A percentile compares a stretch with the other conserved stretches of the same genome.
Evolutionary conservation across 164 flowering plant genomes (phyloP).

Genomic region (Piper betle): DNA sequence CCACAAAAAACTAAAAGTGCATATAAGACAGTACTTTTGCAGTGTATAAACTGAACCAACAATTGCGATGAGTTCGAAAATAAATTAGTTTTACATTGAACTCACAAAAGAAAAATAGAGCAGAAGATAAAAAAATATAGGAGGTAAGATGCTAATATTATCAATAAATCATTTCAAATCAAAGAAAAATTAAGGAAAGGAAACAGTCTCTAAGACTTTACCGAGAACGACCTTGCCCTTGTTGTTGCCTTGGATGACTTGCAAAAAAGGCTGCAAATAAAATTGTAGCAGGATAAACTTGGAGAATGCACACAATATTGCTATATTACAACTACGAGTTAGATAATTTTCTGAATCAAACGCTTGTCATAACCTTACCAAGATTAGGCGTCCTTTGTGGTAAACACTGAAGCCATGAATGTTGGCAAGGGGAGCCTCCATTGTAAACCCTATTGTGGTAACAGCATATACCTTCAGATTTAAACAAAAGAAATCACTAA

Average conservation of each 20-base stretch:
- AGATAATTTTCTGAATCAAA: neutral
- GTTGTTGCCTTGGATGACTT: constrained; percentile 33
- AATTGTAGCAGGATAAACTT: neutral
- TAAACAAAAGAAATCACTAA: constrained; percentile 6
- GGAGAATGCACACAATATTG: neutral
- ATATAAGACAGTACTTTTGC: neutral
- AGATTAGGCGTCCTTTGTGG: constrained; percentile 85
- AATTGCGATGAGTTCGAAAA: no score
- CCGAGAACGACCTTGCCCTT: constrained; percentile 91
- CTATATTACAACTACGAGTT: no score
- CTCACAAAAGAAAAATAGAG: neutral
- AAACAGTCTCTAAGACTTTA: constrained; percentile 14
- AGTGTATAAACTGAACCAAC: no score
- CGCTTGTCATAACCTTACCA: constrained; percentile 27
- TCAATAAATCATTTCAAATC: no score
- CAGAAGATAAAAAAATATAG: neutral
- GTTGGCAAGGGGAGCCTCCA: constrained; percentile 75
- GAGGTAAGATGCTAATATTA: no score
- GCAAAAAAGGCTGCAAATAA: constrained; percentile 77
- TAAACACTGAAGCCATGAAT: constrained; percentile 87
- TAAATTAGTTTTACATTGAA: no score
- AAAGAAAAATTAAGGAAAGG: no score
- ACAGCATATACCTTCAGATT: constrained; percentile 45
- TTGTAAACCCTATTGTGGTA: constrained; percentile 78
- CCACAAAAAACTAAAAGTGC: neutral